Evolutionary conservation across 306 rosid genomes (phyloP).

Genomic region (Pyrus communis): DNA sequence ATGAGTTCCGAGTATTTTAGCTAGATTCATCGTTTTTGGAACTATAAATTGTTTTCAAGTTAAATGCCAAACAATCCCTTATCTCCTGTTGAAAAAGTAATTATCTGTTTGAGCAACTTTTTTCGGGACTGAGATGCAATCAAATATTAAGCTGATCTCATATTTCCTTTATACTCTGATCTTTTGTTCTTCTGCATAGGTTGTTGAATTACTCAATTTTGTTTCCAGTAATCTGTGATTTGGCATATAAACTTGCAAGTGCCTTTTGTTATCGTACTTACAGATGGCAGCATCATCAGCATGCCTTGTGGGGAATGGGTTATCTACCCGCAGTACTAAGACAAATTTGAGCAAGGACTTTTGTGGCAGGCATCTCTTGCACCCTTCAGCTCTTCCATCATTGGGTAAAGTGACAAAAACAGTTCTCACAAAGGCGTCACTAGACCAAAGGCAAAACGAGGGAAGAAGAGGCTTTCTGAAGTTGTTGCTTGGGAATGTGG

Average conservation of each 20-base stretch:
- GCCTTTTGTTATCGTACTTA: background rate
- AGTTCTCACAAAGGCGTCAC: constrained; percentile 43
- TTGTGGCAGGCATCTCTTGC: constrained; percentile 36
- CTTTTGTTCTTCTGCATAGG: background rate
- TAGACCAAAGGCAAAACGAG: constrained; percentile 48
- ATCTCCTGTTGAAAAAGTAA: background rate
- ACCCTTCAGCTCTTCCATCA: constrained; percentile 35
- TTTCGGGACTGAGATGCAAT: background rate
- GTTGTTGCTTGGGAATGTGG: constrained; percentile 56
- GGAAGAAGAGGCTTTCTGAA: constrained; percentile 82
- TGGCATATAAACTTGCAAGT: background rate
- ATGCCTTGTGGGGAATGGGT: constrained; percentile 68
- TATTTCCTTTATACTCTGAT: background rate
- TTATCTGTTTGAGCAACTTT: background rate
- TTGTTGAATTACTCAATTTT: background rate
- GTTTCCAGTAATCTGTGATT: background rate
- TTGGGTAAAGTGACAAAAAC: constrained; percentile 31
- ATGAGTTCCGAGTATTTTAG: too few species aligned
- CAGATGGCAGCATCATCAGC: constrained; percentile 79
- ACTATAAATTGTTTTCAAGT: too few species aligned
- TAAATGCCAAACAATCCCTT: background rate
- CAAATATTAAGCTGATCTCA: background rate
- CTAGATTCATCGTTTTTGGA: too few species aligned
- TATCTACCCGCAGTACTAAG: constrained; percentile 43
- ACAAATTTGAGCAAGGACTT: constrained; percentile 44